These are phyloP conservation scores for Termitomyces sp. DNA, from an alignment of 768 basidiomycete genomes.

Conservation along the genomic window DNA sequence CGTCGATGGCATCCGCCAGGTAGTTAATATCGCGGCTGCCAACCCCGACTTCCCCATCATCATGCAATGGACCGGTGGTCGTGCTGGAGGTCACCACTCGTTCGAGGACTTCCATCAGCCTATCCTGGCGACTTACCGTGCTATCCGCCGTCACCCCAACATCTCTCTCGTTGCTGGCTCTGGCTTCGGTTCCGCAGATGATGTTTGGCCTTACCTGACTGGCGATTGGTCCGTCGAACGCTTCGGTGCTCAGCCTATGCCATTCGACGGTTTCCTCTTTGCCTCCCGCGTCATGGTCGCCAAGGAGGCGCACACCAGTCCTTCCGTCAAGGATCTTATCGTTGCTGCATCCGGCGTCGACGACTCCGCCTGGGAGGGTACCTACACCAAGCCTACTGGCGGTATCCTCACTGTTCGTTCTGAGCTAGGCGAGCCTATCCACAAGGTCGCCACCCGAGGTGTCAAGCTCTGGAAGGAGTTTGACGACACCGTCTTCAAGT, in stretches of 20 bases:
- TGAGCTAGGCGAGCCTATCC: slow-evolving; percentile 97
- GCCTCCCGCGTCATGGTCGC: slow-evolving; percentile 98
- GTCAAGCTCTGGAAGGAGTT: slow-evolving; percentile 99
- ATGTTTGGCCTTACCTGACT: slow-evolving; percentile 94
- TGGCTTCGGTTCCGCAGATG: slow-evolving; percentile 92
- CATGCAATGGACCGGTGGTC: slow-evolving; percentile 98
- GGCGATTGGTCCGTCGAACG: slow-evolving; percentile 89
- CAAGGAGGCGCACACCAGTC: slow-evolving; percentile 94
- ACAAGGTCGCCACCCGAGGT: slow-evolving; percentile 96
- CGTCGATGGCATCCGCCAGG: slow-evolving; percentile 95
- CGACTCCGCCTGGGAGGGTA: slow-evolving; percentile 90
- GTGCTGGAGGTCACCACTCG: slow-evolving; percentile 97
- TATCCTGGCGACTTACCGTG: slow-evolving; percentile 81
- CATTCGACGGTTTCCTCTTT: slow-evolving; percentile 96
- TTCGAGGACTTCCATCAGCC: slow-evolving; percentile 99
- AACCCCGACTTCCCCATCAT: slow-evolving; percentile 97
- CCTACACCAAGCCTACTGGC: slow-evolving; percentile 90
- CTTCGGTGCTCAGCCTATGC: slow-evolving; percentile 91
- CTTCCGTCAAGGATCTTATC: slow-evolving; percentile 95
- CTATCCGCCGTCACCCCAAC: slow-evolving; percentile 87
- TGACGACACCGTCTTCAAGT: slow-evolving; percentile 91
- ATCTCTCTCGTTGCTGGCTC: slow-evolving; percentile 91
- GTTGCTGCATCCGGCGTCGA: slow-evolving; percentile 90
- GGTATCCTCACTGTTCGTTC: slow-evolving; percentile 96
- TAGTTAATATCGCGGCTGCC: slow-evolving; percentile 90